Conservation (phyloP, 2,329 filamentous ascomycete genomes). For the Dactylellina parvicollis region DNA sequence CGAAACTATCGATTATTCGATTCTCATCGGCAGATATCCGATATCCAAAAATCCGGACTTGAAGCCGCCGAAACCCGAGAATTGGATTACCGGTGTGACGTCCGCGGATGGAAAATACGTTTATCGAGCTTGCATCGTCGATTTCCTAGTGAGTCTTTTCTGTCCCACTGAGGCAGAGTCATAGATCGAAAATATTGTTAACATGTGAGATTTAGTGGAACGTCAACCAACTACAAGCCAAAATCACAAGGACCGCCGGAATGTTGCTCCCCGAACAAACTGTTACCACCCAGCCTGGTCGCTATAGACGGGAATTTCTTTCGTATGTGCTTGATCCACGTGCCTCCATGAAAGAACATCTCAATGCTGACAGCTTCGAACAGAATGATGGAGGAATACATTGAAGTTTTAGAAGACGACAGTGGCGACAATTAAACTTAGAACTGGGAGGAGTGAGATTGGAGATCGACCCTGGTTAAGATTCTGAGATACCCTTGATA, state of each 20-base stretch:
- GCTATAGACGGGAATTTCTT: constrained; percentile 57
- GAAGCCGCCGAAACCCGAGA: constrained; percentile 45
- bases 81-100: constrained; percentile 55
- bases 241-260: constrained; percentile 56
- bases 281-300: constrained; percentile 56
- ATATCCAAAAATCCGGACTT: constrained; percentile 52
- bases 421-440: no score
- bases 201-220: constrained; percentile 54
- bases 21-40: constrained; percentile 57
- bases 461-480: background rate
- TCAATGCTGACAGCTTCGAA: background rate
- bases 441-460: background rate
- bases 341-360: no score
- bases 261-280: constrained; percentile 57
- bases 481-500: background rate
- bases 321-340: constrained; percentile 55
- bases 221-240: constrained; percentile 56
- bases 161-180: background rate
- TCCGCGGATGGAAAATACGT: constrained; percentile 58
- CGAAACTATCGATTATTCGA: constrained; percentile 57
- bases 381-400: constrained; percentile 57
- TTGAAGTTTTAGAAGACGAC: constrained; percentile 53
- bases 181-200: background rate
- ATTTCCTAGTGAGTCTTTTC: constrained; percentile 53
- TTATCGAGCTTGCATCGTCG: constrained; percentile 57